phyloP scores from a whole-genome alignment of 1,284 basidiomycete species.

The Austropuccinia psidii region DNA sequence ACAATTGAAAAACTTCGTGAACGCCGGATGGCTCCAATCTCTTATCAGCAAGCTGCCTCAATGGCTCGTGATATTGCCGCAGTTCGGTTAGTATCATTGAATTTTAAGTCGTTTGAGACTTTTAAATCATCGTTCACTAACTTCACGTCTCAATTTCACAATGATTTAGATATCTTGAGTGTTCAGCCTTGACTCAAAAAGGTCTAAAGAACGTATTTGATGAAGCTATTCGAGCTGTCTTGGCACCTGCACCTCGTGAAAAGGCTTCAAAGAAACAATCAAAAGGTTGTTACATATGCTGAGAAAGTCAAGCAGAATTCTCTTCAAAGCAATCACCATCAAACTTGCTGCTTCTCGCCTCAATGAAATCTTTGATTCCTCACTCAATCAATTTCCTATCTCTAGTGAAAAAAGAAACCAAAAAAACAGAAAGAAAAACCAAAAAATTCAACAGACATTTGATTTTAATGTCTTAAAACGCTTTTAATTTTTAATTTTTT shows the following conservation, averaged over 20 bases:
- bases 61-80: constrained; percentile 93
- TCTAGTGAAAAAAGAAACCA: no score
- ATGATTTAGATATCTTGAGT: constrained; percentile 75
- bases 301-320: neutral
- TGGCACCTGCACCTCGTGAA: constrained; percentile 48
- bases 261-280: constrained; percentile 47
- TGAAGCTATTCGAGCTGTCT: constrained; percentile 70
- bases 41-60: constrained; percentile 76
- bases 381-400: no score
- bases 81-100: constrained; percentile 50
- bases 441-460: no score
- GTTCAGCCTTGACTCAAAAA: constrained; percentile 95
- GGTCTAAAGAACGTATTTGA: constrained; percentile 95
- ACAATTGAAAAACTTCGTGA: constrained; percentile 89
- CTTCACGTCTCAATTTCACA: neutral
- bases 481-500: no score
- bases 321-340: no score
- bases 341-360: no score
- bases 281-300: constrained; percentile 33
- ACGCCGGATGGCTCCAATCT: constrained; percentile 87
- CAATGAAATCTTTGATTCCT: no score
- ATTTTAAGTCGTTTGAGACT: neutral
- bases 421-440: no score
- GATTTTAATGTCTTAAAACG: no score
- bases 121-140: neutral